Base-by-base conservation (phyloP, 176 grass and related monocot species). In the Ananas comosus region DNA sequence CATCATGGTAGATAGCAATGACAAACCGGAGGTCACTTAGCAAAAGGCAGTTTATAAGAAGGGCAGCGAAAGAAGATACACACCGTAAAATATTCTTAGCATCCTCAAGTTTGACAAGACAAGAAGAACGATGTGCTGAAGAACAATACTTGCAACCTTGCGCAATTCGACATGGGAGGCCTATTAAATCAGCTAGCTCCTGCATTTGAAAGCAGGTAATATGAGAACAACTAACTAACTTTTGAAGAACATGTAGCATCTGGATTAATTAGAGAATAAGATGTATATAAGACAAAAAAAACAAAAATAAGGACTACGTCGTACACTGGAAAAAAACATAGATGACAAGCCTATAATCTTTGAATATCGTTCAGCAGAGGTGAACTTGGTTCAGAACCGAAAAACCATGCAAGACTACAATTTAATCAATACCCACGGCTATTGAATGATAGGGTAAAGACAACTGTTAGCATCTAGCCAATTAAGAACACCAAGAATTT, bases 91-190 rank as follows among this genome's bases (percentile, higher is more conserved):
- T 76, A 29, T 71, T 79, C n/a, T 72, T 85, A 4, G 70, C 79
- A 3, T 72, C 66, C 12, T 87, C 71, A 25, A 96, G 67, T 73
- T 89, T 91, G 13, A 96, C 79, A n/a, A 96, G 88, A 58, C 92
- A 96, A 66, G 88, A 96, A 18, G 92, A 92, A n/a, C 79, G 76
- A 58, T 91, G 88, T 11, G 83, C 79, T 4, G 92, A 90, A 4
- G 92, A 83, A 80, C 92, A 96, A 75, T 87, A 92, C 81, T 85
- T 89, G 76, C 92, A 96, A 19, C 92, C 92, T 83, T 92, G 92
- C 6, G 88, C 92, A 12, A 96, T 92, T 73, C 92, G 76, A 79
- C 92, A 96, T 2, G 86, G 92, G 51, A 96, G 68, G 27, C 88
- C 88, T 22, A 96, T 77, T 49, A 79, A 85, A 66, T 96, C 92